Base-by-base conservation (phyloP, 2,329 filamentous ascomycete genomes). In the Biscogniauxia marginata region DNA sequence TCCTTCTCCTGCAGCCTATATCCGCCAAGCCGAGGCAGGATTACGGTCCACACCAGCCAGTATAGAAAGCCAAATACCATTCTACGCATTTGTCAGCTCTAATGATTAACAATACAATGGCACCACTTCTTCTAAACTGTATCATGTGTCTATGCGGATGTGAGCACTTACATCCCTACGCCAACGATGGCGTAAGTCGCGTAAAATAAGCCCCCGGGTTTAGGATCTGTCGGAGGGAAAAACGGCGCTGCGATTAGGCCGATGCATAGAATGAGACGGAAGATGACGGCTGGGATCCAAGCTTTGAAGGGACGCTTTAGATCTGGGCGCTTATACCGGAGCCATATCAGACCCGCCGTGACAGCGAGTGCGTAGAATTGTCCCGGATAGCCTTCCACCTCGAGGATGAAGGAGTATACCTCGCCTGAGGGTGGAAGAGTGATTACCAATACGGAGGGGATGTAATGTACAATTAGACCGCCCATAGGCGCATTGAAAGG, bases 371-470 rank as follows among this genome's bases (percentile, higher is more conserved):
- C 78, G 54, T 86, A 80, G 13, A 90, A 74, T 56, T 88, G 84
- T 0, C 77, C 84, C 0, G 86, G 82, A 61, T 90, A 90, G 0
- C 84, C 86, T 64, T 90, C 87, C 0, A 90, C 84, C 48, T 91
- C 86, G 0, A 90, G 74, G 23, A 91, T 90, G 64, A 91, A 89
- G 8, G 84, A 86, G 70, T 90, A 91, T 0, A 88, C 84, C 48
- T 87, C 82, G 3, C 78, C 77, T 0, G 86, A 84, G 0, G 87
- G 86, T 0, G 87, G 86, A 0, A 89, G 74, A 0, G 78, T 71
- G 50, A 91, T 89, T 3, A 90, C 85, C 1, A 90, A 73, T 0
- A 88, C 63, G 0, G 86, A 89, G 0, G 87, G 87, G 24, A 91
- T 76, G 63, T 84, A 90, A 64, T 90, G 86, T 1, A 90, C 77